Evolutionary conservation across 2,329 filamentous ascomycete genomes (phyloP).

Genomic region (Proliferodiscus dingleyae): DNA sequence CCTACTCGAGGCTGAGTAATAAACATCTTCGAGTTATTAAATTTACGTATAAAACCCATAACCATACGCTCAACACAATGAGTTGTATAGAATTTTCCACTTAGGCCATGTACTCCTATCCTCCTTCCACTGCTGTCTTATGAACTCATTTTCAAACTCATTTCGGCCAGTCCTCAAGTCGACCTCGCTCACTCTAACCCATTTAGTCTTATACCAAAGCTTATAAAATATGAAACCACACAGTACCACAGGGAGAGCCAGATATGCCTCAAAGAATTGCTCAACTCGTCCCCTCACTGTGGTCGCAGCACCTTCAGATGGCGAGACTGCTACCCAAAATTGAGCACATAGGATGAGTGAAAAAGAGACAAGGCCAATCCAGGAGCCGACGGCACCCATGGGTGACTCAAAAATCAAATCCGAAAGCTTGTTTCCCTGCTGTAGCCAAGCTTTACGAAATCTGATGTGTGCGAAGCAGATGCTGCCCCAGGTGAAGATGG

Average conservation of each 20-base stretch:
- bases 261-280: conserved; percentile 69
- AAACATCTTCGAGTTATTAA: no score
- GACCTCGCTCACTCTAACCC: conserved; percentile 68
- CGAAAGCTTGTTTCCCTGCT: conserved; percentile 54
- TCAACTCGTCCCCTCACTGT: conserved; percentile 44
- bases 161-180: conserved; percentile 81
- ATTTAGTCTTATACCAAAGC: conserved; percentile 64
- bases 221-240: conserved; percentile 72
- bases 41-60: no score
- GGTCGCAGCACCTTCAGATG: conserved; percentile 51
- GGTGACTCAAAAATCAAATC: conserved; percentile 60
- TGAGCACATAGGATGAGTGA: conserved; percentile 34
- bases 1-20: no score
- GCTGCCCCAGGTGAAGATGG: conserved; percentile 74
- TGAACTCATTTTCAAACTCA: conserved; percentile 72
- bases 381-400: conserved; percentile 58
- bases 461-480: conserved; percentile 88
- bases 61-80: conserved; percentile 52
- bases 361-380: conserved; percentile 53
- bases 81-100: conserved; percentile 74
- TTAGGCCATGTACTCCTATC: conserved; percentile 66
- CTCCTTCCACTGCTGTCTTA: conserved; percentile 73
- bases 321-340: conserved; percentile 81
- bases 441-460: conserved; percentile 74
- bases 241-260: conserved; percentile 64